phyloP scores from a whole-genome alignment of 495 filamentous ascomycete genomes.

The Sabuloglossum arenarium region DNA sequence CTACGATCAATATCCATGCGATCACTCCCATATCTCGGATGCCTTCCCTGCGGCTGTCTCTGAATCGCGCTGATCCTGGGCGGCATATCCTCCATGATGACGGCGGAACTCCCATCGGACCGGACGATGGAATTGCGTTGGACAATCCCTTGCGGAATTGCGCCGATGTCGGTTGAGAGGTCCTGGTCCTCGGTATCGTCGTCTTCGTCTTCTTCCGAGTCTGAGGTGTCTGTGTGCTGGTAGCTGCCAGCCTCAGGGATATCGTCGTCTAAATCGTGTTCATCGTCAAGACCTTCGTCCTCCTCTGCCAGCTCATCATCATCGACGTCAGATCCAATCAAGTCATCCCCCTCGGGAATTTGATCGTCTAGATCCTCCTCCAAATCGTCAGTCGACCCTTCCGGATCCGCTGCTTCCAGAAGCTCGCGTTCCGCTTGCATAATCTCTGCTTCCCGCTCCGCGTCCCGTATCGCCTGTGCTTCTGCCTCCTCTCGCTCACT shows the following conservation, averaged over 20 bases:
- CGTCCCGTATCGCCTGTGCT: constrained; percentile 14
- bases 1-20: not conserved
- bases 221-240: constrained; percentile 72
- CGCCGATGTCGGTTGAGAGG: not conserved
- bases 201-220: constrained; percentile 26
- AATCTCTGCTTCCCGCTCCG: constrained; percentile 10
- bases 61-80: not conserved
- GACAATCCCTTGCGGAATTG: not conserved
- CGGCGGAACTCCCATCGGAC: not conserved
- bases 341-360: constrained; percentile 39
- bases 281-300: constrained; percentile 26
- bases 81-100: not conserved
- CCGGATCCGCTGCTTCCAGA: constrained; percentile 26
- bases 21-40: not conserved
- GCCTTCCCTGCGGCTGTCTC: not conserved
- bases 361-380: constrained; percentile 48
- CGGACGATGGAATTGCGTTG: not conserved
- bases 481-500: constrained; percentile 21
- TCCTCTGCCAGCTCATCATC: constrained; percentile 21
- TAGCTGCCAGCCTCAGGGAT: constrained; percentile 48
- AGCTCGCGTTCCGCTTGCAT: constrained; percentile 17
- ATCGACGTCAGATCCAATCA: constrained; percentile 25
- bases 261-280: constrained; percentile 39
- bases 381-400: no score
- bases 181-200: constrained; percentile 9